Evolutionary conservation across 305 asterid species (phyloP).

Genomic region (Fraxinus sp.): DNA sequence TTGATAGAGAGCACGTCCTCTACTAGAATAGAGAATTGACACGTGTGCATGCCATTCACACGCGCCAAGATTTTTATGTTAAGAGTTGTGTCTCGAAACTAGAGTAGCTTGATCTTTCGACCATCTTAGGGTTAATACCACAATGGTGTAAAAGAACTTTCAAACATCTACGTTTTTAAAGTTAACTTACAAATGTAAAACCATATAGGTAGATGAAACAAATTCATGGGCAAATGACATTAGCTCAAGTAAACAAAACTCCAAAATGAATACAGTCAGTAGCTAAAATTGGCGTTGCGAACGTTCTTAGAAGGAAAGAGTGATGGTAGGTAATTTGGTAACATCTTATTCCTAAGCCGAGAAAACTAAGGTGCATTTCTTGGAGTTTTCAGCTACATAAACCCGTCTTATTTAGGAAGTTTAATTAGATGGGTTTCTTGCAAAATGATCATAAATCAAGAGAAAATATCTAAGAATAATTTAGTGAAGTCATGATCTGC

Average conservation of each 20-base stretch:
- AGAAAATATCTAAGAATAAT: constrained; percentile 1
- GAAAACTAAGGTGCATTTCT: neutral
- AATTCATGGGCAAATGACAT: neutral
- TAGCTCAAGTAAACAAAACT: neutral
- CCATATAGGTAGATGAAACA: neutral
- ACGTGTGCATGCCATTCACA: neutral
- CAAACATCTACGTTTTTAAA: neutral
- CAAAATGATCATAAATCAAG: constrained; percentile 32
- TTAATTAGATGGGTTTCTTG: constrained; percentile 21
- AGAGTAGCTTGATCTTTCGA: neutral
- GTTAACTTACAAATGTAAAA: neutral
- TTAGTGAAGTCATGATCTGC: constrained; percentile 22
- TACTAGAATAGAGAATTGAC: neutral
- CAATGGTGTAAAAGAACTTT: neutral
- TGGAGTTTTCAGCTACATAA: constrained; percentile 8
- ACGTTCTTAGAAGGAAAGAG: neutral
- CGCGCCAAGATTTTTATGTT: neutral
- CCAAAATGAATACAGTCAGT: neutral
- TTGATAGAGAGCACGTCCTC: neutral
- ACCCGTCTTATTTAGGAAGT: neutral
- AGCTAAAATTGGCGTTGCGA: neutral
- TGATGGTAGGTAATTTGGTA: neutral
- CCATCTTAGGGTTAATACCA: neutral
- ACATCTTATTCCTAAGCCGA: neutral
- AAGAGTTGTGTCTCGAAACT: neutral